Conservation (phyloP, 2,329 filamentous ascomycete genomes). For the Blastomyces percursus region DNA sequence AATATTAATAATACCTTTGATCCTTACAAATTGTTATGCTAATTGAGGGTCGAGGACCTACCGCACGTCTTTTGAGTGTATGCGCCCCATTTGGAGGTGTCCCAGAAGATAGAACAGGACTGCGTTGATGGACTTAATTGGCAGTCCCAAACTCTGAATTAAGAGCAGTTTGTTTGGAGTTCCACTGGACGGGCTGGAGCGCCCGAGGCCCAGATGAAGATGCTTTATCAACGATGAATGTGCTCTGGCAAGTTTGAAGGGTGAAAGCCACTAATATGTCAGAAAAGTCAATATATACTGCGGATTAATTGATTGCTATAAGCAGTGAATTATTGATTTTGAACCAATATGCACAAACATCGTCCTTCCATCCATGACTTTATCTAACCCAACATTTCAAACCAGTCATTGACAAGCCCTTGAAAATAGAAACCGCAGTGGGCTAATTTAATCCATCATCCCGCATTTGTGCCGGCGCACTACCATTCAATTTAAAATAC, state of each 20-base stretch:
- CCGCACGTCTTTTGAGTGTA: conserved; percentile 4
- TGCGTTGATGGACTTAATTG: conserved; percentile 3
- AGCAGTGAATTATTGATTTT: background rate
- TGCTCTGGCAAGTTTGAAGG: background rate
- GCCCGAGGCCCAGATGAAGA: background rate
- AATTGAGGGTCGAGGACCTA: conserved; percentile 1
- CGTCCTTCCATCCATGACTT: background rate
- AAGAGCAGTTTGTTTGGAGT: background rate
- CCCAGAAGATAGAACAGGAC: conserved; percentile 4
- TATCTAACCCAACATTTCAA: background rate
- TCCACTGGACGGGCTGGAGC: background rate
- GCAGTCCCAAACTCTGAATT: background rate
- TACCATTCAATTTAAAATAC: background rate
- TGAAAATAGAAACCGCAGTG: background rate
- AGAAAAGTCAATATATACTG: background rate
- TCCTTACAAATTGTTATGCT: background rate
- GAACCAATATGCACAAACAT: background rate
- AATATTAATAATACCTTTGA: background rate
- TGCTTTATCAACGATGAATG: background rate
- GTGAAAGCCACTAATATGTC: background rate
- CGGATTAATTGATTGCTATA: background rate
- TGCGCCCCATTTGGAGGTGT: conserved; percentile 1
- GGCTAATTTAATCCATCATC: background rate
- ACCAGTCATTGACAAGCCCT: background rate
- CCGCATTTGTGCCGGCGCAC: background rate